phyloP scores from a whole-genome alignment of 768 basidiomycete species.

The Leucosporidium creatinivorum region DNA sequence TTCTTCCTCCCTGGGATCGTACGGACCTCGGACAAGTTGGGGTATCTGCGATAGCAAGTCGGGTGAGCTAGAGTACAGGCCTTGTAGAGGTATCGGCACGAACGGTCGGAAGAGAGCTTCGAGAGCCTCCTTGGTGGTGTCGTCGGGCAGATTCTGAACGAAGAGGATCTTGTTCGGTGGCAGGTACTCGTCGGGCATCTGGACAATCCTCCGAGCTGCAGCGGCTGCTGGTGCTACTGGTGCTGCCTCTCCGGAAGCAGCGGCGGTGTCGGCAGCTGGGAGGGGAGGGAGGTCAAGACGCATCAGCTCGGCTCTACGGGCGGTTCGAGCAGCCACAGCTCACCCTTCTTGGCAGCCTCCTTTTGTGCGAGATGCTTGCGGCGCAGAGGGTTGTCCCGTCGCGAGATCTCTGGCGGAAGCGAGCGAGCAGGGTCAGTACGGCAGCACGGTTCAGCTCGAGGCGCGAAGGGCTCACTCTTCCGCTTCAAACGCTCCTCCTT shows the following conservation, averaged over 20 bases:
- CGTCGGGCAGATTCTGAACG: conserved; percentile 91
- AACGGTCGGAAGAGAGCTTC: conserved; percentile 85
- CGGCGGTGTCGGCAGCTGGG: conserved; percentile 22
- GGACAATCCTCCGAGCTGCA: conserved; percentile 52
- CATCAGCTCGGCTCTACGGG: neutral
- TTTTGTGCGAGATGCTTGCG: conserved; percentile 72
- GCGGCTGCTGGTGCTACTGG: conserved; percentile 6
- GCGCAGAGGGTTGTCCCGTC: conserved; percentile 84
- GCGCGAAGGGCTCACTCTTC: conserved; percentile 60
- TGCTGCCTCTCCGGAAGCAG: conserved; percentile 6
- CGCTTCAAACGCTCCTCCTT: conserved; percentile 65
- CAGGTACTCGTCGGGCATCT: conserved; percentile 99
- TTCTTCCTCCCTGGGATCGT: conserved; percentile 95
- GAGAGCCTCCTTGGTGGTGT: conserved; percentile 84
- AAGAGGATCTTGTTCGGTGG: conserved; percentile 99
- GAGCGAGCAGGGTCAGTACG: conserved; percentile 2
- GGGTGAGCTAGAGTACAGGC: too few relatives aligned
- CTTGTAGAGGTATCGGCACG: too few relatives aligned
- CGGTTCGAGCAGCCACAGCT: conserved; percentile 43
- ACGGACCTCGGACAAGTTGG: conserved; percentile 93
- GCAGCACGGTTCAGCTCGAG: neutral
- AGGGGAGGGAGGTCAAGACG: neutral
- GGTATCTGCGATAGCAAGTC: conserved; percentile 55
- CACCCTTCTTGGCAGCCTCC: conserved; percentile 66
- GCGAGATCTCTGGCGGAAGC: conserved; percentile 56